Base-by-base conservation (phyloP, 768 basidiomycete species). In the Dioszegia crocea region DNA sequence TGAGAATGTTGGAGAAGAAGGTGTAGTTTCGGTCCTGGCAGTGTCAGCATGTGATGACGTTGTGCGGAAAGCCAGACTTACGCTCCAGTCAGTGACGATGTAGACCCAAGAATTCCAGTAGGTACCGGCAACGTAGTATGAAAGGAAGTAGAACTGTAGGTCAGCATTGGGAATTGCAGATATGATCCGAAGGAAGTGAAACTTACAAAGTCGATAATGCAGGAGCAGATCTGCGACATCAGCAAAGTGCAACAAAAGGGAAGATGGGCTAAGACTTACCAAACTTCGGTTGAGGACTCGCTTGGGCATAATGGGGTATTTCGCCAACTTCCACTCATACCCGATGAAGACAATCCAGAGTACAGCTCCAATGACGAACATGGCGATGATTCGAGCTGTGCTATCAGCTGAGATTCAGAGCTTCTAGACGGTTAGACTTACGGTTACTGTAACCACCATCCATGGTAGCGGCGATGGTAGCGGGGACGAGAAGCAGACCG, bases 321-420 rank as follows among this genome's bases (percentile, higher is more conserved):
- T 65, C n/a, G 79, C 77, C 49, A 68, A 71, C 19, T 62, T 59
- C 59, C 67, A 61, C 44, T 79, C 79, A 72, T 74, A 79, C n/a
- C 71, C 33, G 16, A 55, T 64, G 61, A 76, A 77, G 23, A 62
- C 64, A 46, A 78, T 63, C 57, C 83, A 70, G 33, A 81, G 65
- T 11, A 83, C 46, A 9, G 72, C 76, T 23, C 83, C 83, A 31
- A 84, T 69, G 49, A 80, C 71, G 54, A 83, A 77, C 68, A 77
- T 79, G 24, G 68, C 80, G 53, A 85, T 82, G 52, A 84, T 46
- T 2, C 62, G 65, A 12, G 66, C 62, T 66, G 33, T 12, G 14
- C 8, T n/a, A 24, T 33, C 44, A 23, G 43, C 41, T 8, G 23
- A 24, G 2, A 9, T 21, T 27, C 23, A 30, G 26, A 17, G n/a